Evolutionary conservation across 306 rosid species (phyloP).

Genomic region (Rosa lucieae): DNA sequence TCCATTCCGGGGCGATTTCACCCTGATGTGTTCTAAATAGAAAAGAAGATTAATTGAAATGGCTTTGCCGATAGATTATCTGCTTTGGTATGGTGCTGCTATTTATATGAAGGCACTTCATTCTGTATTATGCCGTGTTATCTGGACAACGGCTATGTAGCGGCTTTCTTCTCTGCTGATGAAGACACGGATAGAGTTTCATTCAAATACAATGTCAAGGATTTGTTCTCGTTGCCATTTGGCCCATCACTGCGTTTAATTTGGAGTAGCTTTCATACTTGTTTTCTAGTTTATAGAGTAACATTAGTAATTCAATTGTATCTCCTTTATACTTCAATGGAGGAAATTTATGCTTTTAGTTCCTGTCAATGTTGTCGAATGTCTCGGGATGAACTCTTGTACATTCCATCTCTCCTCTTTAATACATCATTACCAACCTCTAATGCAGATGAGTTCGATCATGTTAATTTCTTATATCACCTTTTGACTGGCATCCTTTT

Average conservation of each 20-base stretch:
- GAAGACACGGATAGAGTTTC: constrained; percentile 4
- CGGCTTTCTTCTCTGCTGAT: neutral
- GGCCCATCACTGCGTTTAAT: constrained; percentile 1
- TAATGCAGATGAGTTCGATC: neutral
- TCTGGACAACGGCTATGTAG: neutral
- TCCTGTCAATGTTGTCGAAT: neutral
- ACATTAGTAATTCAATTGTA: constrained; percentile 10
- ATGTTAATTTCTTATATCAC: neutral
- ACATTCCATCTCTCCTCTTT: neutral
- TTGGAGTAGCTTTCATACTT: constrained; percentile 1
- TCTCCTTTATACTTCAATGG: constrained; percentile 11
- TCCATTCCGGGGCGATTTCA: constrained; percentile 80
- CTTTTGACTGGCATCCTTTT: neutral
- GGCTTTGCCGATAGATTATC: neutral
- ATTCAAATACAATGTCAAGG: constrained; percentile 4
- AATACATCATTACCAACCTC: neutral
- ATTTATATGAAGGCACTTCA: neutral
- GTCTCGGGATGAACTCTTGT: neutral
- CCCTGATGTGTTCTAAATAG: constrained; percentile 72
- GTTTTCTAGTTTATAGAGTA: neutral
- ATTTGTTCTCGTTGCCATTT: constrained; percentile 2
- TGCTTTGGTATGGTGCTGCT: neutral
- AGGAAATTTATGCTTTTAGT: neutral
- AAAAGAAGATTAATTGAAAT: neutral
- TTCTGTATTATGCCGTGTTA: neutral